Conservation (phyloP, 1,139 yeast species). For the Ogataea hybrid region DNA sequence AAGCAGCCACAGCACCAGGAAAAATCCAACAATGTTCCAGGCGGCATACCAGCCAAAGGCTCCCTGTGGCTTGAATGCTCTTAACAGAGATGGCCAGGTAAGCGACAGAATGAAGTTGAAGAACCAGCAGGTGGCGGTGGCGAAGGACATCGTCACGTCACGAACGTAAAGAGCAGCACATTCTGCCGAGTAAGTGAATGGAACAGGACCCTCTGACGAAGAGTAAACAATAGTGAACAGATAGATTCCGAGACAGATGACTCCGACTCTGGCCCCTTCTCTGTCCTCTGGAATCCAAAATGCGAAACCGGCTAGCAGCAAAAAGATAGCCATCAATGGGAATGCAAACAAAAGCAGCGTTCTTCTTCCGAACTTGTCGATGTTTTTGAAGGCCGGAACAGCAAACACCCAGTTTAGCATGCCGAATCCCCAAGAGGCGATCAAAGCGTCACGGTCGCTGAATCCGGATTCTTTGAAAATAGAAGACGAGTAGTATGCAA, state of each 20-base stretch:
- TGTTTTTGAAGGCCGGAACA: constrained; percentile 77
- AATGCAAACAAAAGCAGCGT: constrained; percentile 66
- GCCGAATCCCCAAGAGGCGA: constrained; percentile 88
- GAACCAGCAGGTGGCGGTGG: constrained; percentile 85
- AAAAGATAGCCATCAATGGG: constrained; percentile 69
- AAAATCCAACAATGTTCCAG: constrained; percentile 77
- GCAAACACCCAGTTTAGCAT: constrained; percentile 79
- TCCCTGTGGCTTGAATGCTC: constrained; percentile 71
- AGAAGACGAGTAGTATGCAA: constrained; percentile 76
- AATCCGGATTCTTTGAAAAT: constrained; percentile 72
- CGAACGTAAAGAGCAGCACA: constrained; percentile 83
- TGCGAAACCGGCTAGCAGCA: constrained; percentile 73
- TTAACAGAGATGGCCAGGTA: constrained; percentile 76
- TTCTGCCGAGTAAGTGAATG: constrained; percentile 87
- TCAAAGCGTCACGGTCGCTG: constrained; percentile 55
- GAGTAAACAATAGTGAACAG: constrained; percentile 73
- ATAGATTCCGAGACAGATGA: constrained; percentile 70
- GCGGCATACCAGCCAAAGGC: constrained; percentile 90
- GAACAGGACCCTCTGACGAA: constrained; percentile 91
- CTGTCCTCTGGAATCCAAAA: constrained; percentile 60
- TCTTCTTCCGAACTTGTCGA: constrained; percentile 78
- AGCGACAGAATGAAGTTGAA: constrained; percentile 78
- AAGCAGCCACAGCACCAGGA: constrained; percentile 61
- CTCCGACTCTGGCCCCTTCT: constrained; percentile 52
- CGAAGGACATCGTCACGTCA: constrained; percentile 83